Conservation (phyloP, 2,329 filamentous ascomycete genomes). For the Tolypocladium amazonense region DNA sequence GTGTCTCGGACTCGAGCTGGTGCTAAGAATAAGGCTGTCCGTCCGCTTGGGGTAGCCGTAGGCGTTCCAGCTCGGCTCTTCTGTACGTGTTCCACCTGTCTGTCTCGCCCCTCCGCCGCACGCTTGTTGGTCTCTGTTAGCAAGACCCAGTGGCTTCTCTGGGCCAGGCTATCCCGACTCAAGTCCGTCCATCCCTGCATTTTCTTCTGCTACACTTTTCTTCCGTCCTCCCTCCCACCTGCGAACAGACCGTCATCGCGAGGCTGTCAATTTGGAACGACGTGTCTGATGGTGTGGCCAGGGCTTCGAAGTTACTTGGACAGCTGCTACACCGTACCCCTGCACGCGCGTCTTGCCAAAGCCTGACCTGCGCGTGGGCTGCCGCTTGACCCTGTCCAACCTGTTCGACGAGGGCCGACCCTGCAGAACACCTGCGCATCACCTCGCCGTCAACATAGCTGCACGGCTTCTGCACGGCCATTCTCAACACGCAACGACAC, state of each 20-base stretch:
- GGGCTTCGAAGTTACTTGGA: not conserved
- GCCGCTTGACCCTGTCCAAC: constrained; percentile 2
- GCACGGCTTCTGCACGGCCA: not conserved
- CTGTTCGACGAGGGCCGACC: constrained; percentile 2
- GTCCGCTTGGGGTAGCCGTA: not conserved
- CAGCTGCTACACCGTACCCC: not conserved
- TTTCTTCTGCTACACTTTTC: not conserved
- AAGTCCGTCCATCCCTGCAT: not conserved
- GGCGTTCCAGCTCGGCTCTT: not conserved
- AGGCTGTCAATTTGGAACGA: not conserved
- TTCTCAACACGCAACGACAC: not conserved
- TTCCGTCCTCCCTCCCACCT: not conserved
- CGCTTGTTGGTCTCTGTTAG: not conserved
- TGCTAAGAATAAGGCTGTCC: not conserved
- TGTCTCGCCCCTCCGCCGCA: not conserved
- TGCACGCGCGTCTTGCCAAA: constrained; percentile 1
- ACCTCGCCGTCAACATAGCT: not conserved
- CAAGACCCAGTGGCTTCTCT: not conserved
- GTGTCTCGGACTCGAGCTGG: not conserved
- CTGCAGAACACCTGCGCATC: constrained; percentile 4
- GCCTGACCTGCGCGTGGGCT: not conserved
- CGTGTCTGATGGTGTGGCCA: constrained; percentile 1
- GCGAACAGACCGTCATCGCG: not conserved
- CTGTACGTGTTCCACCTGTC: not conserved
- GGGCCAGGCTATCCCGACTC: not conserved